phyloP scores from a whole-genome alignment of 306 rosid genomes.

The Canavalia gladiata region DNA sequence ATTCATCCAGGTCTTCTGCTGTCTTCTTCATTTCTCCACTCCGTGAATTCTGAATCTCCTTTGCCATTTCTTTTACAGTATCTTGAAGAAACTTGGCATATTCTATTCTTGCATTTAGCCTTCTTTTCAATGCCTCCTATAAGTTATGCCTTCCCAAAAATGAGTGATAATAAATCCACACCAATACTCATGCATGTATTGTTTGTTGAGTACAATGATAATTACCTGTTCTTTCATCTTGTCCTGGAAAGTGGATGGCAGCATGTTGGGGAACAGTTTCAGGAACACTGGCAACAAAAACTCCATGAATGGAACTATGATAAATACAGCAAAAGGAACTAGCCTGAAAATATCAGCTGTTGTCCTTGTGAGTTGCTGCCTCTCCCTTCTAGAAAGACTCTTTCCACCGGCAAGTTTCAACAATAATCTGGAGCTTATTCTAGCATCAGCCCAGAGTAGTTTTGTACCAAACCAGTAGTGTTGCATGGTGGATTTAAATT shows the following conservation, averaged over 20 bases:
- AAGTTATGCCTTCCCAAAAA: conserved; percentile 49
- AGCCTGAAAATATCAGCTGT: conserved; percentile 90
- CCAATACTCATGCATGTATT: conserved; percentile 20
- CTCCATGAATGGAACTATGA: conserved; percentile 92
- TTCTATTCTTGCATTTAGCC: conserved; percentile 86
- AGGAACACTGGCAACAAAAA: conserved; percentile 81
- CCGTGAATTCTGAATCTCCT: conserved; percentile 81
- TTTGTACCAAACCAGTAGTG: conserved; percentile 91
- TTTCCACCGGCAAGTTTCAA: conserved; percentile 83
- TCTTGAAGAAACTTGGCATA: conserved; percentile 94
- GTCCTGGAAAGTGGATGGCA: conserved; percentile 93
- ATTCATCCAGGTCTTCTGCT: conserved; percentile 89
- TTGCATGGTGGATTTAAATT: conserved; percentile 72
- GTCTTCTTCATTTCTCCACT: conserved; percentile 86
- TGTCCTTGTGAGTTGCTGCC: conserved; percentile 90
- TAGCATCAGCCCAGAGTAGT: conserved; percentile 80
- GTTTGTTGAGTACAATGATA: conserved; percentile 34
- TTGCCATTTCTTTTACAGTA: conserved; percentile 92
- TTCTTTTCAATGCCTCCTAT: conserved; percentile 88
- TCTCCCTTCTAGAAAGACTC: conserved; percentile 90
- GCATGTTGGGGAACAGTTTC: conserved; percentile 85
- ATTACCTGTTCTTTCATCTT: conserved; percentile 88
- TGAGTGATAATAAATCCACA: conserved; percentile 44
- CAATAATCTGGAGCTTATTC: conserved; percentile 79
- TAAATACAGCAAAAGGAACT: conserved; percentile 82